Percentiles rank a stretch among this genome's conserved stretches.
Conservation (phyloP, 768 basidiomycete genomes). For the Cystofilobasidium capitatum region DNA sequence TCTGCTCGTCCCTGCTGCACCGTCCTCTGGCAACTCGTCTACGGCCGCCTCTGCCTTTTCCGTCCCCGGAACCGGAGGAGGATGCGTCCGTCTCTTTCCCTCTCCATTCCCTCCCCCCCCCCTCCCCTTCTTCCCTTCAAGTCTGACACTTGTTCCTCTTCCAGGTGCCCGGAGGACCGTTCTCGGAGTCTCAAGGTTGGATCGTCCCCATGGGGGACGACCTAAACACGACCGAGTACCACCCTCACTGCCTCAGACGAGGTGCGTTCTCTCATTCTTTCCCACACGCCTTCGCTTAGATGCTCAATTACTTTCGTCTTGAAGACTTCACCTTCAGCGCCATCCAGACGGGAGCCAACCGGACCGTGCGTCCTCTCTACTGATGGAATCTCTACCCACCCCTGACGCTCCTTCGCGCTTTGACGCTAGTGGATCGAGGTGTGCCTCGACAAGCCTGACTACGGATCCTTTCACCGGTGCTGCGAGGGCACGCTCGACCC, state of each 20-base stretch:
- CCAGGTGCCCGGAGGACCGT: not conserved
- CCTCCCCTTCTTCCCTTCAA: too few relatives aligned
- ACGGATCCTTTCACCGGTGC: not conserved
- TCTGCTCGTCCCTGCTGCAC: not conserved
- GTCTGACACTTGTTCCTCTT: too few relatives aligned
- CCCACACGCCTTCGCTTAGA: not conserved
- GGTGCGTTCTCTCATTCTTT: not conserved
- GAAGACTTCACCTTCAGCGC: not conserved
- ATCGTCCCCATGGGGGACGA: not conserved
- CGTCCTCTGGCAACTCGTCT: not conserved
- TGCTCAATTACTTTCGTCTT: not conserved
- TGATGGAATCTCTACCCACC: too few relatives aligned
- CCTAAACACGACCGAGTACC: not conserved
- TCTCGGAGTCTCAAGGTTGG: not conserved
- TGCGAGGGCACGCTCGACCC: not conserved
- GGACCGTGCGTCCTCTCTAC: too few relatives aligned
- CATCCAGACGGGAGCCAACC: not conserved
- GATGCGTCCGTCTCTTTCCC: too few relatives aligned
- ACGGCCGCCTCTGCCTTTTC: not conserved
- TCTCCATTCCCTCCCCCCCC: too few relatives aligned
- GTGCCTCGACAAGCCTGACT: not conserved
- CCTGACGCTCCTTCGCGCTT: too few relatives aligned
- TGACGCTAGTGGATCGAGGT: not conserved
- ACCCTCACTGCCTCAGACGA: not conserved
- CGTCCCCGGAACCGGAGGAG: not conserved